A percentile compares a stretch with the other conserved stretches of the same genome.
phyloP scores from a whole-genome alignment of 169 alveolate species.

The Condylostoma magnum region DNA sequence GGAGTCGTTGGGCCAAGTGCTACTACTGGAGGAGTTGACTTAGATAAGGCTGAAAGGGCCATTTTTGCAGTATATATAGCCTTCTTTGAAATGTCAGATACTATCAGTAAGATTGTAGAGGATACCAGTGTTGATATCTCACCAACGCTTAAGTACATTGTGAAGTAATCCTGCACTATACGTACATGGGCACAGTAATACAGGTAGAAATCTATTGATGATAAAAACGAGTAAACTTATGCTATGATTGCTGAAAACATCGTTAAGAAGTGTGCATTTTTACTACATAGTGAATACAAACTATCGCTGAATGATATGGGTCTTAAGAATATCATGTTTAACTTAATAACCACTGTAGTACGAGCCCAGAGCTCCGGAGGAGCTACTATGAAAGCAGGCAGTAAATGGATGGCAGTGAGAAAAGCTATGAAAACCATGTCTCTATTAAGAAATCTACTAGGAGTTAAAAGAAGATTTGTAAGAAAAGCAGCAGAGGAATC shows the following conservation, averaged over 20 bases:
- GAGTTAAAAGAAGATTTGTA: background rate
- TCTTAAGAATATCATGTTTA: slow-evolving; percentile 2
- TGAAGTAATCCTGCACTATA: slow-evolving; percentile 3
- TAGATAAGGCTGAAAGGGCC: slow-evolving; percentile 31
- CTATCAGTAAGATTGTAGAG: background rate
- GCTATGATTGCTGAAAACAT: background rate
- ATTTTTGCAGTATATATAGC: slow-evolving; percentile 26
- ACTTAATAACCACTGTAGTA: background rate
- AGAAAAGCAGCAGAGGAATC: background rate
- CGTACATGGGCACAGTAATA: slow-evolving; percentile 29
- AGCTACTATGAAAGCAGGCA: background rate
- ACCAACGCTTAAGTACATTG: slow-evolving; percentile 1
- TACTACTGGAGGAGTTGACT: slow-evolving; percentile 12
- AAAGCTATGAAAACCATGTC: slow-evolving; percentile 6
- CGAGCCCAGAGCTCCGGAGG: background rate
- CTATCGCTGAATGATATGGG: slow-evolving; percentile 22
- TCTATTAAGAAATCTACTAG: background rate
- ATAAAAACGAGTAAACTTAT: slow-evolving; percentile 16
- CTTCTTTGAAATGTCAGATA: slow-evolving; percentile 18
- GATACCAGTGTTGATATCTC: background rate
- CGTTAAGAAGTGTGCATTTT: slow-evolving; percentile 15
- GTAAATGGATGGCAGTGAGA: slow-evolving; percentile 17
- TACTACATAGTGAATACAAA: slow-evolving; percentile 5
- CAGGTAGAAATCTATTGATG: slow-evolving; percentile 17
- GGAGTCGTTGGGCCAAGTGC: slow-evolving; percentile 6